Base-by-base conservation (phyloP, 306 rosid species). In the Rosa rugosa region DNA sequence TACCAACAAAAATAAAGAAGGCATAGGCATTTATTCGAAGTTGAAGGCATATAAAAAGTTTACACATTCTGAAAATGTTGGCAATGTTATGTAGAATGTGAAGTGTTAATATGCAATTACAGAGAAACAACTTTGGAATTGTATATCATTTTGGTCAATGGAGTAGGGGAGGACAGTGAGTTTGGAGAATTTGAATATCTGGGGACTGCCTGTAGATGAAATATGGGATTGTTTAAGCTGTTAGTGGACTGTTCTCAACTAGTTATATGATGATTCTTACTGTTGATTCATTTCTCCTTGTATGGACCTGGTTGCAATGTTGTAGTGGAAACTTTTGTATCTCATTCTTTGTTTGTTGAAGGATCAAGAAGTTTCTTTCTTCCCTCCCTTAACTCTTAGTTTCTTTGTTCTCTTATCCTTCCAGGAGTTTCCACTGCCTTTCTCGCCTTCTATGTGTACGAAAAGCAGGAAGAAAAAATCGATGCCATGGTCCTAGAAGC, bases 381-480 rank as follows among this genome's bases (percentile, higher is more conserved):
- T 23, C 51, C 57, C 31, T 27, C 3, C 45, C 60, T 63, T 62
- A n/a, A 45, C 45, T 11, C 79, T 25, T 46, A 18, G 72, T 64
- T 20, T 46, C 47, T 12, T 34, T 71, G 34, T 44, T 47, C 53
- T 77, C 49, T 67, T 77, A 31, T 84, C 73, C 64, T 85, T 89
- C 78, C 95, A 94, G 97, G 91, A 51, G 75, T 91, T 79, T 77
- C 86, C 60, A 34, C 83, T 68, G 90, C 90, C 53, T 92, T 95
- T 75, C 41, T 87, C 73, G 93, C 81, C 81, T 91, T 91, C 88
- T 87, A 82, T 75, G 68, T 86, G 22, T 92, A 95, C 71, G 99
- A 95, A 81, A 86, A 86, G 86, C 86, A 91, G 84, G 98, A 95
- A 82, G 84, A 90, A 82, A 92, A 86, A 71, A 88, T 95, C 57